phyloP scores from a whole-genome alignment of 2,329 filamentous ascomycete species.

The Fusarium udum region DNA sequence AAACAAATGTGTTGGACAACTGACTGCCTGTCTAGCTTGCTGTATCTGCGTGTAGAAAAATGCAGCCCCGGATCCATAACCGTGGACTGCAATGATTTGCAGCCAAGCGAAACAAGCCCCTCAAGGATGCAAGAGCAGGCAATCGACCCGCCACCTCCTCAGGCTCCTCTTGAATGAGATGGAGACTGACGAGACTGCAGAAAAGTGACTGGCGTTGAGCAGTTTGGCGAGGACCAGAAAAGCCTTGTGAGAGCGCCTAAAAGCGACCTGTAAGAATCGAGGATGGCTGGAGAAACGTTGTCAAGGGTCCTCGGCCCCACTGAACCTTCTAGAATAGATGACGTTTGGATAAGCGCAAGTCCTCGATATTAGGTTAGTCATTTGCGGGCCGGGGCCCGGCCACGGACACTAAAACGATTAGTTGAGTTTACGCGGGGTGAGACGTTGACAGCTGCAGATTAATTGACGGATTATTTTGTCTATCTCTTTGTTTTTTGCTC shows the following conservation, averaged over 20 bases:
- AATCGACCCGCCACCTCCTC: slow-evolving; percentile 19
- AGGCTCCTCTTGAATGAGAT: background rate
- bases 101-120: slow-evolving; percentile 36
- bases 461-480: slow-evolving; percentile 12
- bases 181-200: background rate
- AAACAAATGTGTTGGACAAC: slow-evolving; percentile 8
- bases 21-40: slow-evolving; percentile 10
- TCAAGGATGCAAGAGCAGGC: slow-evolving; percentile 5
- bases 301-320: slow-evolving; percentile 47
- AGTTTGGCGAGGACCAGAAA: slow-evolving; percentile 17
- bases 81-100: slow-evolving; percentile 34
- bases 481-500: background rate
- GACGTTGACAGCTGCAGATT: background rate
- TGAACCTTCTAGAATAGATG: slow-evolving; percentile 57
- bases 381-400: slow-evolving; percentile 14
- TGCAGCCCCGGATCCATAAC: slow-evolving; percentile 21
- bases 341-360: slow-evolving; percentile 48
- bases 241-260: slow-evolving; percentile 19
- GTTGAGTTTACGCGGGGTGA: slow-evolving; percentile 26
- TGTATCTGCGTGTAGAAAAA: background rate
- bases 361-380: slow-evolving; percentile 44
- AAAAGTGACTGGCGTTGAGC: slow-evolving; percentile 4
- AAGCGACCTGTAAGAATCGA: slow-evolving; percentile 12
- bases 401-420: slow-evolving; percentile 39
- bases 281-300: slow-evolving; percentile 20